Evolutionary conservation across 1,284 basidiomycete genomes (phyloP).

Genomic region (Tranzscheliella williamsii): DNA sequence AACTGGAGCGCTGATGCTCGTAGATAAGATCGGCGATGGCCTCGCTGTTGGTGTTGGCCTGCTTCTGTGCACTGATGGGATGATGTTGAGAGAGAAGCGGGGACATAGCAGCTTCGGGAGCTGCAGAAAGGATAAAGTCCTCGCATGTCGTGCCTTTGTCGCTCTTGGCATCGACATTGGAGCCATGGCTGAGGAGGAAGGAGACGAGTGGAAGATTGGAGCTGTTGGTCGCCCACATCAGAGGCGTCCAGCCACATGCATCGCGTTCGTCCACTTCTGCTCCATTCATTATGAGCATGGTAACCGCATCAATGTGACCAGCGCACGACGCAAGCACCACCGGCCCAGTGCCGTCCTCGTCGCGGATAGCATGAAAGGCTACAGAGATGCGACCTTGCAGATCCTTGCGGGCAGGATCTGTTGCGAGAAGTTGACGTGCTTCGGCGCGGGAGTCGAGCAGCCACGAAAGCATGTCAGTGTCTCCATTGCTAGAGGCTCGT

Average conservation of each 20-base stretch:
- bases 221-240: slow-evolving; percentile 88
- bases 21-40: slow-evolving; percentile 51
- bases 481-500: slow-evolving; percentile 41
- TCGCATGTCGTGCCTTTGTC: slow-evolving; percentile 48
- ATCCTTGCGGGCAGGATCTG: slow-evolving; percentile 1
- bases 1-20: slow-evolving; percentile 40
- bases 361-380: slow-evolving; percentile 24
- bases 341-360: slow-evolving; percentile 46
- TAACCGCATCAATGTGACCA: slow-evolving; percentile 51
- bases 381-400: slow-evolving; percentile 7
- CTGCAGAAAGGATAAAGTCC: slow-evolving; percentile 50
- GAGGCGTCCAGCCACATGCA: slow-evolving; percentile 78
- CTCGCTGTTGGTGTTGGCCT: slow-evolving; percentile 26
- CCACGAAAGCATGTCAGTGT: slow-evolving; percentile 51
- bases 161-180: slow-evolving; percentile 46
- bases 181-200: slow-evolving; percentile 84
- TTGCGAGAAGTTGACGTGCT: slow-evolving; percentile 16
- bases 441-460: slow-evolving; percentile 30
- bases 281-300: slow-evolving; percentile 42
- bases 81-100: neutral
- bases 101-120: slow-evolving; percentile 21
- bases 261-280: slow-evolving; percentile 51
- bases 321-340: slow-evolving; percentile 47
- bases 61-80: neutral
- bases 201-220: slow-evolving; percentile 88